phyloP scores from a whole-genome alignment of 768 basidiomycete genomes.

The Pisolithus marmoratus region DNA sequence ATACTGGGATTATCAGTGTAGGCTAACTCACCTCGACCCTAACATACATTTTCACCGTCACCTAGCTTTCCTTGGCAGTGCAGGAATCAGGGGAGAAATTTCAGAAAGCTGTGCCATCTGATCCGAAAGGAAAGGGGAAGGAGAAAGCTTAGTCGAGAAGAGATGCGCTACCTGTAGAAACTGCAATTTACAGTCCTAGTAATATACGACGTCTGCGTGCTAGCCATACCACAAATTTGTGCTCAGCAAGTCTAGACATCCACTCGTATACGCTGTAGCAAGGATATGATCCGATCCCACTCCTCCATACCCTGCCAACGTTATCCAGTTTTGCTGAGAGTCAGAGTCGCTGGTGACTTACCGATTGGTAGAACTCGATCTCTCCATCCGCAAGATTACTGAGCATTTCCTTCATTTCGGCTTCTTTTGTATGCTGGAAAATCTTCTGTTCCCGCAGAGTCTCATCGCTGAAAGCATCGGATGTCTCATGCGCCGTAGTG shows the following conservation, averaged over 20 bases:
- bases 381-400: constrained; percentile 88
- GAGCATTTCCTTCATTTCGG: constrained; percentile 97
- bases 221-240: not conserved
- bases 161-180: not conserved
- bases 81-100: constrained; percentile 78
- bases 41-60: constrained; percentile 2
- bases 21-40: constrained; percentile 15
- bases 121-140: constrained; percentile 9
- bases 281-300: constrained; percentile 92
- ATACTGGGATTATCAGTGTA: constrained; percentile 80
- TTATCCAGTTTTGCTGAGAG: constrained; percentile 1
- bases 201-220: constrained; percentile 9
- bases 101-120: constrained; percentile 7
- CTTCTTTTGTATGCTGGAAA: constrained; percentile 86
- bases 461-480: constrained; percentile 94
- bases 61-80: constrained; percentile 66
- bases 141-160: constrained; percentile 4
- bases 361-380: constrained; percentile 90
- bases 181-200: constrained; percentile 5
- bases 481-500: constrained; percentile 89
- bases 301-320: constrained; percentile 81
- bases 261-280: constrained; percentile 91
- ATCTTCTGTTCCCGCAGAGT: constrained; percentile 85
- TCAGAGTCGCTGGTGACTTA: constrained; percentile 26
- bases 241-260: constrained; percentile 54